Evolutionary conservation across 2,329 filamentous ascomycete species (phyloP).

Genomic region (Cercospora nicotianae): DNA sequence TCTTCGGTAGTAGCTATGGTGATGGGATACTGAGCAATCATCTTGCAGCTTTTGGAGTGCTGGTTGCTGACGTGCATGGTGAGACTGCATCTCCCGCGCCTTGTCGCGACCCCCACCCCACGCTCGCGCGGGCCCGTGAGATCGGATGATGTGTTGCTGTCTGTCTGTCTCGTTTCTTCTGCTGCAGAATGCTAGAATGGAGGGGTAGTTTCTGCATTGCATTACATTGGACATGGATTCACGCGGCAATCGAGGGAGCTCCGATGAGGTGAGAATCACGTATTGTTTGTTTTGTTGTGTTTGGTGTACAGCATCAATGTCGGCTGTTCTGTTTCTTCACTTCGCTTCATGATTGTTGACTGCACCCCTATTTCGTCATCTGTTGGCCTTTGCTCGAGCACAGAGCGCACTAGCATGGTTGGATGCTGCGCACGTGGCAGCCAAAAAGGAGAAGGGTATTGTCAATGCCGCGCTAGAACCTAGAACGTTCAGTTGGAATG

Average conservation of each 20-base stretch:
- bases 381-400: neutral
- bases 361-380: neutral
- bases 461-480: neutral
- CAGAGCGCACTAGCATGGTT: neutral
- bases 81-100: neutral
- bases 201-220: neutral
- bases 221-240: neutral
- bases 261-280: neutral
- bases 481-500: neutral
- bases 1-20: conserved; percentile 17
- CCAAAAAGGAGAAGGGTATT: neutral
- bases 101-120: neutral
- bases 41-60: neutral
- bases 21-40: neutral
- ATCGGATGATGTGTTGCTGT: conserved; percentile 1
- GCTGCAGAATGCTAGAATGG: neutral
- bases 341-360: neutral
- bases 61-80: neutral
- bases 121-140: neutral
- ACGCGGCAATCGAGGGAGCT: neutral
- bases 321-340: neutral
- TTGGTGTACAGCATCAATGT: neutral
- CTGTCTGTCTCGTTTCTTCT: neutral
- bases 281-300: neutral
- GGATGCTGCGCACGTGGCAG: neutral